phyloP scores from a whole-genome alignment of 192 early-diverging fungal genomes.

The Coemansia sp. region DNA sequence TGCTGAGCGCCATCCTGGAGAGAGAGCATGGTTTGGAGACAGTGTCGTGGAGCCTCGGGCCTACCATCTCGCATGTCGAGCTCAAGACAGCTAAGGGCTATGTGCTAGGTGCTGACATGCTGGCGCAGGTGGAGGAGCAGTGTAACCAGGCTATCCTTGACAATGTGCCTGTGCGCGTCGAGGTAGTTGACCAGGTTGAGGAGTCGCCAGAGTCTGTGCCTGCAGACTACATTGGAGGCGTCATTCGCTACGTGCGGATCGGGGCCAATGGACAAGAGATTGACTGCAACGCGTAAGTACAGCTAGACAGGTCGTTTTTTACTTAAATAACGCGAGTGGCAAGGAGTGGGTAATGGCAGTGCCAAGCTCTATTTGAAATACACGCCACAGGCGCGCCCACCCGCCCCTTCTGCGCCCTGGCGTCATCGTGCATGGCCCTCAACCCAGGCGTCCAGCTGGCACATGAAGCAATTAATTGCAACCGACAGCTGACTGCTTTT shows the following conservation, averaged over 20 bases:
- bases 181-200: constrained; percentile 49
- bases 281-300: constrained; percentile 29
- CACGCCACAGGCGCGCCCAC: too few species aligned
- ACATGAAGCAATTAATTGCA: too few species aligned
- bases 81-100: constrained; percentile 39
- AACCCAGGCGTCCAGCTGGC: too few species aligned
- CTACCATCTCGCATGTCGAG: constrained; percentile 58
- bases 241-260: constrained; percentile 23
- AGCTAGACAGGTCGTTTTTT: too few species aligned
- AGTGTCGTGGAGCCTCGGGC: constrained; percentile 62
- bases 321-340: too few species aligned
- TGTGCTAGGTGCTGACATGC: constrained; percentile 39
- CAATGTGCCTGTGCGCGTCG: constrained; percentile 48
- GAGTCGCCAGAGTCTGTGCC: constrained; percentile 48
- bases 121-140: constrained; percentile 51
- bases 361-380: too few species aligned
- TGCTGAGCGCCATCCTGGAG: constrained; percentile 65
- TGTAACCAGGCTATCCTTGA: constrained; percentile 58
- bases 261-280: constrained; percentile 2
- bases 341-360: too few species aligned
- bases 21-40: constrained; percentile 59
- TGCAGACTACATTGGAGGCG: constrained; percentile 22
- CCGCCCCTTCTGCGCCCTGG: too few species aligned
- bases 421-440: too few species aligned
- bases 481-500: too few species aligned